These are phyloP conservation scores for Chlamydomonas asymmetrica DNA, from an alignment of 139 green algal species.

Conservation along the genomic window DNA sequence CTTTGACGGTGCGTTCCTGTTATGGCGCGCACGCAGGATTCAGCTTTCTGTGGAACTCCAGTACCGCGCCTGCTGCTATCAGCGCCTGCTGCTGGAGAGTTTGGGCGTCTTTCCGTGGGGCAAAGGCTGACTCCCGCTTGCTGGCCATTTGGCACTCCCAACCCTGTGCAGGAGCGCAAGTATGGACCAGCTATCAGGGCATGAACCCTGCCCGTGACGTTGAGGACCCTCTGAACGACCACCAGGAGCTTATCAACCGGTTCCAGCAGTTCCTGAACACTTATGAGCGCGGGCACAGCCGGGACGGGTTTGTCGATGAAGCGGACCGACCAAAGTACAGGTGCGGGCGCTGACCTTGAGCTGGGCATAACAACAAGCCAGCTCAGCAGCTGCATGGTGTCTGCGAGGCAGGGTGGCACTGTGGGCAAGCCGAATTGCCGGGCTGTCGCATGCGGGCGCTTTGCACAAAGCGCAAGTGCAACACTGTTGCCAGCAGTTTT, in stretches of 20 bases:
- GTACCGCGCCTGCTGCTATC: background rate
- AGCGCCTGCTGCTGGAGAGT: too few species aligned
- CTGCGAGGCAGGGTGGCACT: background rate
- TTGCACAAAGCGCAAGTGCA: too few species aligned
- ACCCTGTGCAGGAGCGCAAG: conserved; percentile 14
- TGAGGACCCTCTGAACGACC: background rate
- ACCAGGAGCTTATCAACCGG: conserved; percentile 4
- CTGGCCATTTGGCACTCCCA: background rate
- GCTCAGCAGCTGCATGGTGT: background rate
- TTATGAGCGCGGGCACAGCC: conserved; percentile 15
- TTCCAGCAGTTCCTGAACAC: conserved; percentile 29
- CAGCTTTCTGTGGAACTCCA: background rate
- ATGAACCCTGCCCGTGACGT: background rate
- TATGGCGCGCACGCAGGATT: background rate
- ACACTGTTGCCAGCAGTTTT: too few species aligned
- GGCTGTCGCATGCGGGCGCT: background rate
- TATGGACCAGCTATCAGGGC: conserved; percentile 22
- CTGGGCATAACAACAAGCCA: background rate
- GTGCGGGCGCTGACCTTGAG: background rate
- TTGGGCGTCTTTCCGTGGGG: too few species aligned
- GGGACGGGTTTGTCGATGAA: background rate
- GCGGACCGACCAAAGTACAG: background rate
- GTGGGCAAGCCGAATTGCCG: background rate
- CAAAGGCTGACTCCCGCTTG: background rate
- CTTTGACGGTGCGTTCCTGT: conserved; percentile 26